Conservation (phyloP, 345 rosid genomes). For the Rhodamnia argentea region DNA sequence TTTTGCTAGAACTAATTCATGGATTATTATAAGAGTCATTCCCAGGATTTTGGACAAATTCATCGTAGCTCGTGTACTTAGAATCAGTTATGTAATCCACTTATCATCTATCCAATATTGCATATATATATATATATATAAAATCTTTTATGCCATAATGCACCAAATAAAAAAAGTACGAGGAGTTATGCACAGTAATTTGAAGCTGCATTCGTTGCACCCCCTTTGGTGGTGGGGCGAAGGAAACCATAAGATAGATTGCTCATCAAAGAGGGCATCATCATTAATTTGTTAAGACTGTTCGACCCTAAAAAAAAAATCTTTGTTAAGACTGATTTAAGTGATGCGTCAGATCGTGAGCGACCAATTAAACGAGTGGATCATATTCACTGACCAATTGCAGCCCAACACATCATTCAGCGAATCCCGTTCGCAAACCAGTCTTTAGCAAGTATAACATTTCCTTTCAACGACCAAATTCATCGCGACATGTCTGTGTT, state of each 20-base stretch:
- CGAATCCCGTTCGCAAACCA: background rate
- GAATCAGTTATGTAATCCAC: background rate
- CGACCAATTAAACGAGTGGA: background rate
- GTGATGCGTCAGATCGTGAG: background rate
- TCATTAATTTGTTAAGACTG: background rate
- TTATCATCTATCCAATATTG: background rate
- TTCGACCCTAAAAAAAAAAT: too few relatives aligned
- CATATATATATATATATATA: background rate
- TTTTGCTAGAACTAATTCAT: background rate
- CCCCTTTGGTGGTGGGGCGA: background rate
- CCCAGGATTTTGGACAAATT: too few relatives aligned
- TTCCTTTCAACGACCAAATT: background rate
- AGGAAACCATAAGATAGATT: background rate
- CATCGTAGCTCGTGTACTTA: too few relatives aligned
- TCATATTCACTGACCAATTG: background rate
- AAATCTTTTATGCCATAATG: background rate
- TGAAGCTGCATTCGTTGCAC: background rate
- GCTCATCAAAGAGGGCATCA: background rate
- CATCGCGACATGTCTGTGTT: background rate
- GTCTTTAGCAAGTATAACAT: background rate
- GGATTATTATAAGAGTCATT: background rate
- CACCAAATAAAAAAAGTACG: background rate
- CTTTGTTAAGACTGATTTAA: background rate
- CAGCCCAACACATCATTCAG: fast-evolving
- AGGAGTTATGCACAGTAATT: background rate